Evolutionary conservation across 768 basidiomycete species (phyloP).

Genomic region (Multifurca ochricompacta): DNA sequence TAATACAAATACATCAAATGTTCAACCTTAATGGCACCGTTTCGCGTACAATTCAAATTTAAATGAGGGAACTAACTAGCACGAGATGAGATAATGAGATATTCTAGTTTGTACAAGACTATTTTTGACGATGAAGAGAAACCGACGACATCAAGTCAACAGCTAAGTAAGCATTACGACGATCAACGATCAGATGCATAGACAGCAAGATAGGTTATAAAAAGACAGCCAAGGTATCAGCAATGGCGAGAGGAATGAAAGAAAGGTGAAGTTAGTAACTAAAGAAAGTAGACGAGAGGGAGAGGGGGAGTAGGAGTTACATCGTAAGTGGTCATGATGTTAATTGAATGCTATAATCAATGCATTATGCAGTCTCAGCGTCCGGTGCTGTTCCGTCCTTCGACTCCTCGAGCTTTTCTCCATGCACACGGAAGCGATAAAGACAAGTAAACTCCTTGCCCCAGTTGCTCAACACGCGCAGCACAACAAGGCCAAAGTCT

Average conservation of each 20-base stretch:
- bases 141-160: neutral
- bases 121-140: neutral
- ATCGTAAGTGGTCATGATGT: constrained; percentile 9
- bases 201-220: constrained; percentile 20
- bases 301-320: neutral
- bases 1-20: neutral
- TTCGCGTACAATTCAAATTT: too few species aligned
- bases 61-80: too few species aligned
- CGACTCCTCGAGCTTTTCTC: constrained; percentile 35
- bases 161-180: neutral
- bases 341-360: too few species aligned
- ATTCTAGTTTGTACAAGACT: too few species aligned
- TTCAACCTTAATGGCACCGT: too few species aligned
- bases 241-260: neutral
- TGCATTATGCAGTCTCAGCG: constrained; percentile 4
- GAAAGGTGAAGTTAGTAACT: neutral
- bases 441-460: constrained; percentile 84
- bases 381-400: neutral
- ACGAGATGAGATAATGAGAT: too few species aligned
- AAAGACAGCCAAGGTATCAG: constrained; percentile 13
- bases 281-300: neutral
- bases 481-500: constrained; percentile 79
- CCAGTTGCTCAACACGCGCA: constrained; percentile 82
- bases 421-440: constrained; percentile 79
- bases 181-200: neutral